Evolutionary conservation across 208 protist species (phyloP).

Genomic region (Leptomonas seymouri): DNA sequence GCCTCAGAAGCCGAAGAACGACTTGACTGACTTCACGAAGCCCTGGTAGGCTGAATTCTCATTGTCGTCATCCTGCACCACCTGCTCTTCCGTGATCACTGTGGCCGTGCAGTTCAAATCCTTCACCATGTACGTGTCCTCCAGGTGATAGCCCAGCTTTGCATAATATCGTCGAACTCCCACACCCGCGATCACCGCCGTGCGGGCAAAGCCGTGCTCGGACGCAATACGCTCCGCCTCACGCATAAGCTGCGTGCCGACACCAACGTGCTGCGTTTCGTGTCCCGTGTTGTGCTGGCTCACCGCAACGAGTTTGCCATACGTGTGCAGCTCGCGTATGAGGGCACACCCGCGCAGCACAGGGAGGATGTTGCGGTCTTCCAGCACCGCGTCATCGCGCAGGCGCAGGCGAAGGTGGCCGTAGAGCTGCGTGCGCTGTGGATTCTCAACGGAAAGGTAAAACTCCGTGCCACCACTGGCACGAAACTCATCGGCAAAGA

Average conservation of each 20-base stretch:
- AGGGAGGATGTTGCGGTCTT: constrained; percentile 68
- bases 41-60: constrained; percentile 44
- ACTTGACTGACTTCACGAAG: constrained; percentile 62
- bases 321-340: constrained; percentile 99
- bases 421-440: constrained; percentile 80
- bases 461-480: constrained; percentile 85
- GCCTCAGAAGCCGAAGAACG: constrained; percentile 52
- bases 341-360: constrained; percentile 93
- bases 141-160: constrained; percentile 95
- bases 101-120: constrained; percentile 35
- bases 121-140: constrained; percentile 93
- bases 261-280: constrained; percentile 97
- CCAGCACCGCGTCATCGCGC: constrained; percentile 63
- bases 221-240: constrained; percentile 97
- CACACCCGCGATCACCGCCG: constrained; percentile 98
- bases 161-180: constrained; percentile 99
- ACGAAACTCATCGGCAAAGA: constrained; percentile 77
- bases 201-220: constrained; percentile 87
- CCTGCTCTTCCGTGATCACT: constrained; percentile 78
- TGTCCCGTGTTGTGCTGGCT: constrained; percentile 77
- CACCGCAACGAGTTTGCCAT: constrained; percentile 86
- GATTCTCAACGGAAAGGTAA: constrained; percentile 89
- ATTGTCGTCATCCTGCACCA: constrained; percentile 84
- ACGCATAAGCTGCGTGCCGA: constrained; percentile 97
- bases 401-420: constrained; percentile 88